These are phyloP conservation scores for Kodamaea sp. DNA, from an alignment of 1,139 yeast species.

Conservation along the genomic window DNA sequence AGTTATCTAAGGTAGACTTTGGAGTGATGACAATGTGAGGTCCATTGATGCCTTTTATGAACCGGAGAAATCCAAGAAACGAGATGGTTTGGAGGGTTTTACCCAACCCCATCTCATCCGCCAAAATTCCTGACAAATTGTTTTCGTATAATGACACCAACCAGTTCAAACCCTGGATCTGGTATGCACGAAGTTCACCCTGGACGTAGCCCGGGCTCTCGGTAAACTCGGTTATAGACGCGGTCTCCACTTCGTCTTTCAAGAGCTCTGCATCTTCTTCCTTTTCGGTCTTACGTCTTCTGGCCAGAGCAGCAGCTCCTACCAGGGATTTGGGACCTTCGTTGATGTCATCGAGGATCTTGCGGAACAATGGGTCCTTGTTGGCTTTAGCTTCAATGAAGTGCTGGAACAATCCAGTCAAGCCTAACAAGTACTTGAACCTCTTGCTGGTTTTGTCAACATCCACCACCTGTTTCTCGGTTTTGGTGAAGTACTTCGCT, in stretches of 20 bases:
- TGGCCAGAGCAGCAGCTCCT: constrained; percentile 17
- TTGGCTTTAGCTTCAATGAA: constrained; percentile 68
- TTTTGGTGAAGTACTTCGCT: constrained; percentile 44
- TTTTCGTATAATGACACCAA: constrained; percentile 79
- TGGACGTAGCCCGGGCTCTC: constrained; percentile 66
- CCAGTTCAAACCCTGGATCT: constrained; percentile 94
- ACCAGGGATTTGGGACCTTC: constrained; percentile 17
- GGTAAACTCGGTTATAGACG: constrained; percentile 53
- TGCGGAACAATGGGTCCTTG: constrained; percentile 58
- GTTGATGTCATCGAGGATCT: constrained; percentile 44
- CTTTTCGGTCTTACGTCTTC: constrained; percentile 62
- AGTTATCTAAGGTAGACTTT: constrained; percentile 76
- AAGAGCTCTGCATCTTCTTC: constrained; percentile 72
- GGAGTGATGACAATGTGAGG: constrained; percentile 79
- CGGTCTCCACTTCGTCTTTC: constrained; percentile 51
- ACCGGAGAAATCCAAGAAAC: constrained; percentile 70
- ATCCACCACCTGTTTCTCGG: constrained; percentile 50
- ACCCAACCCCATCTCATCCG: constrained; percentile 98
- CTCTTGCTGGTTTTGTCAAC: constrained; percentile 55
- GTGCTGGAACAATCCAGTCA: constrained; percentile 68
- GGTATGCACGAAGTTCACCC: constrained; percentile 76
- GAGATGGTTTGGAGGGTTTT: constrained; percentile 93
- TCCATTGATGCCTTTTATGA: constrained; percentile 59
- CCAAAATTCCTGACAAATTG: constrained; percentile 85
- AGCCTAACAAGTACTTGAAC: constrained; percentile 63